Conservation (phyloP, 805 yeast genomes). For the Yamadazyma sp. region DNA sequence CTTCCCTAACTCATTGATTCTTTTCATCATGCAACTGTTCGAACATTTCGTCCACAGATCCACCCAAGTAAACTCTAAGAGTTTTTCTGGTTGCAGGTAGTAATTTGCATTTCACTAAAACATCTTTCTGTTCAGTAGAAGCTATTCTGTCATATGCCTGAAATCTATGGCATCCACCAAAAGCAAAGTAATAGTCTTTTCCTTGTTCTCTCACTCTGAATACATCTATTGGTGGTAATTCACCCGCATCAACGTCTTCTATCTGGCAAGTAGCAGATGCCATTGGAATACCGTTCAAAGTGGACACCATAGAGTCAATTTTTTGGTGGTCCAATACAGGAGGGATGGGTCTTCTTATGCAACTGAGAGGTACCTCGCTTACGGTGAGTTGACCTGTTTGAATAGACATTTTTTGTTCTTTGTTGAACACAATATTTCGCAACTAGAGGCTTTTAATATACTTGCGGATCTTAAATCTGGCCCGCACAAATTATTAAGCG, state of each 20-base stretch:
- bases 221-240: constrained; percentile 82
- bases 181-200: constrained; percentile 66
- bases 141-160: constrained; percentile 73
- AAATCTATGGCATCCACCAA: constrained; percentile 89
- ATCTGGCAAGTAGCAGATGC: constrained; percentile 61
- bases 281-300: constrained; percentile 61
- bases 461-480: constrained; percentile 1
- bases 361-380: constrained; percentile 60
- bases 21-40: constrained; percentile 1
- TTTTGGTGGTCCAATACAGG: constrained; percentile 77
- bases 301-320: constrained; percentile 77
- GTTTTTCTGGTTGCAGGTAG: constrained; percentile 75
- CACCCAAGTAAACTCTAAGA: constrained; percentile 67
- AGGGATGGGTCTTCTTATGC: constrained; percentile 78
- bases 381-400: constrained; percentile 61
- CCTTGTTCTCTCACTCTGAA: constrained; percentile 65
- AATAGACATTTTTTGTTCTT: constrained; percentile 58
- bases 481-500: constrained; percentile 7
- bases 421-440: constrained; percentile 1
- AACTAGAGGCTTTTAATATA: not conserved
- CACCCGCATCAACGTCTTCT: constrained; percentile 54
- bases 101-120: constrained; percentile 65
- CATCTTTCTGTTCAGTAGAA: constrained; percentile 32
- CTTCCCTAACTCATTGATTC: too few species aligned
- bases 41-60: constrained; percentile 57